A percentile compares a stretch with the other conserved stretches of the same genome.
Evolutionary conservation across 1,284 basidiomycete species (phyloP).

Genomic region (Rhodotorula sp.): DNA sequence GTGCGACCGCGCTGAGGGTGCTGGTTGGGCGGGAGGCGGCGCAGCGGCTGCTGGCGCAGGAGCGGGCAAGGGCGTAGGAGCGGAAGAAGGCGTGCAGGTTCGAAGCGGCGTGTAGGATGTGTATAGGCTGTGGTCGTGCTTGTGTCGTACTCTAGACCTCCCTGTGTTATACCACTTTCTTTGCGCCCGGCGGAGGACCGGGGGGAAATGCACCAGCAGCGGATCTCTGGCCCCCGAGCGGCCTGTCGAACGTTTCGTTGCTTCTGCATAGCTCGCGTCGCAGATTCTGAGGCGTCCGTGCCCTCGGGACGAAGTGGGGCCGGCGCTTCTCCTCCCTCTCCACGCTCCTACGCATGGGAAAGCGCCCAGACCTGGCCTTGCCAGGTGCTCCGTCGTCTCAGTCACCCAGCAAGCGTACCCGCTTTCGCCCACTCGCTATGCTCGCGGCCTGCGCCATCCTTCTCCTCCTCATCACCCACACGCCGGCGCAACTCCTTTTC

Average conservation of each 20-base stretch:
- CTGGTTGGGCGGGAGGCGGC: slow-evolving; percentile 13
- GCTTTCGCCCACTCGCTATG: not conserved
- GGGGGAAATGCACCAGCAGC: too few relatives aligned
- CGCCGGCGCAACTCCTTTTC: slow-evolving; percentile 21
- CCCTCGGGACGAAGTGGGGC: not conserved
- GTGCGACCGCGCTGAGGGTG: slow-evolving; percentile 1
- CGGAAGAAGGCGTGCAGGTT: too few relatives aligned
- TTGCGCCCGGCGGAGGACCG: too few relatives aligned
- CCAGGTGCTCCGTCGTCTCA: not conserved
- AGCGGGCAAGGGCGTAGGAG: not conserved
- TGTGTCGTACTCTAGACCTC: too few relatives aligned
- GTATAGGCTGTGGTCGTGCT: not conserved
- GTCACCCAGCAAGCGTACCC: not conserved
- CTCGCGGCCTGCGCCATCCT: not conserved
- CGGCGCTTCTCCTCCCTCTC: not conserved
- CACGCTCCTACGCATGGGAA: not conserved
- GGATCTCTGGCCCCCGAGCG: too few relatives aligned
- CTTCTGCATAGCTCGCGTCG: too few relatives aligned
- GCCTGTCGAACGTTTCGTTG: too few relatives aligned
- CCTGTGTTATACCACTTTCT: not conserved
- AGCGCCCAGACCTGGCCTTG: not conserved
- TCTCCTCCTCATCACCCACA: not conserved
- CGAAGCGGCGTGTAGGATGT: not conserved
- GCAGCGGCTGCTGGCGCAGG: not conserved
- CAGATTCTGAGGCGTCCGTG: too few relatives aligned